A percentile compares a stretch with the other conserved stretches of the same genome.
Evolutionary conservation across 768 basidiomycete species (phyloP).

Genomic region (Phlebiopsis flavidoalba): DNA sequence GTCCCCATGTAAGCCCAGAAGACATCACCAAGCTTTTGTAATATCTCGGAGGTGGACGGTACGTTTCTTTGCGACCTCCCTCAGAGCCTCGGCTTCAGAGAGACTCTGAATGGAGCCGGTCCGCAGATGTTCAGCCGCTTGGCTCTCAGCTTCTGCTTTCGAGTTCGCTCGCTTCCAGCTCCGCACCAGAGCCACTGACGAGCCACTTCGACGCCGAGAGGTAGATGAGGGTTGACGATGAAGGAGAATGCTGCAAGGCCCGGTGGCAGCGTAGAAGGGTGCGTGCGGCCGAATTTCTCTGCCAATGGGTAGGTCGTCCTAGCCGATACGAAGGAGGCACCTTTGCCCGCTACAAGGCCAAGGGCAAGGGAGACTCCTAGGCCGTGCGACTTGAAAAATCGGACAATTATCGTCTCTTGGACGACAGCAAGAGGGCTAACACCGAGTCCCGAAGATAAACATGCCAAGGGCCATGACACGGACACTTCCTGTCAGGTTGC

Average conservation of each 20-base stretch:
- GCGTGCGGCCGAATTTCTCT: slow-evolving; percentile 59
- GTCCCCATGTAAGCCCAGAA: slow-evolving; percentile 79
- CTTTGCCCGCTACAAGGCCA: slow-evolving; percentile 81
- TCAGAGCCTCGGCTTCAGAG: slow-evolving; percentile 56
- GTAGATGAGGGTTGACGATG: slow-evolving; percentile 62
- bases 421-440: slow-evolving; percentile 77
- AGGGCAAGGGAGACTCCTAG: slow-evolving; percentile 74
- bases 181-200: slow-evolving; percentile 51
- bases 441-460: slow-evolving; percentile 76
- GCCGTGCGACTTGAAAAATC: slow-evolving; percentile 73
- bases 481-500: slow-evolving; percentile 57
- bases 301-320: slow-evolving; percentile 75
- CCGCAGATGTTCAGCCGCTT: slow-evolving; percentile 16
- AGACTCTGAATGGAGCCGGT: slow-evolving; percentile 35
- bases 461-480: slow-evolving; percentile 70
- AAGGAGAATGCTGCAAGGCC: slow-evolving; percentile 64
- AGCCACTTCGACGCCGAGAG: slow-evolving; percentile 62
- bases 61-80: slow-evolving; percentile 62
- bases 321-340: slow-evolving; percentile 70
- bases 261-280: slow-evolving; percentile 67
- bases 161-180: slow-evolving; percentile 61
- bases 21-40: slow-evolving; percentile 62
- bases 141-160: slow-evolving; percentile 43
- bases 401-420: slow-evolving; percentile 81
- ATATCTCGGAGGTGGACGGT: slow-evolving; percentile 57